Evolutionary conservation across 1,139 yeast genomes (phyloP).

Genomic region (Fermentozyma sake): DNA sequence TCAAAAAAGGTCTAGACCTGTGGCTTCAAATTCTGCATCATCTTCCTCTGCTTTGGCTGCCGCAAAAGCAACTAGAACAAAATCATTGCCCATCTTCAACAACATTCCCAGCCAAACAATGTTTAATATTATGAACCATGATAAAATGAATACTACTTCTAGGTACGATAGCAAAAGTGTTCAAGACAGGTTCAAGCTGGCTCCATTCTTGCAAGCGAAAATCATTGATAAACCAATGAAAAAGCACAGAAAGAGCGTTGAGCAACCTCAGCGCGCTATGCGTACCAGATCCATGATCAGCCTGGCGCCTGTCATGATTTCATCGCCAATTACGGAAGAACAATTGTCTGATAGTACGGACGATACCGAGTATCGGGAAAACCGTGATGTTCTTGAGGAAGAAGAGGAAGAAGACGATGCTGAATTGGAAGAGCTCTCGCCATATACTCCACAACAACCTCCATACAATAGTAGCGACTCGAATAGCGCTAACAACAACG

Average conservation of each 20-base stretch:
- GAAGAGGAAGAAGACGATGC: conserved; percentile 12
- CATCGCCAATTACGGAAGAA: conserved; percentile 42
- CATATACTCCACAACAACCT: conserved; percentile 41
- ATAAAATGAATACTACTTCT: conserved; percentile 35
- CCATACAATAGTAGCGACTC: no score
- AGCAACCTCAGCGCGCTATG: conserved; percentile 36
- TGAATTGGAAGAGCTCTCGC: conserved; percentile 25
- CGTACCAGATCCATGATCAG: conserved; percentile 40
- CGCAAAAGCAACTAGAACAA: conserved; percentile 60
- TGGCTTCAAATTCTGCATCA: conserved; percentile 1
- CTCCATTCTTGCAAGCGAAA: conserved; percentile 42
- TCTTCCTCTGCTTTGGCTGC: conserved; percentile 25
- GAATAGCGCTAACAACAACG: conserved; percentile 10
- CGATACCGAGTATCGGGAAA: conserved; percentile 31
- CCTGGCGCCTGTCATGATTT: conserved; percentile 26
- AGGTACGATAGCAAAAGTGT: conserved; percentile 40
- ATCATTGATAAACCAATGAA: conserved; percentile 33
- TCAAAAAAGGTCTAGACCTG: conserved; percentile 6
- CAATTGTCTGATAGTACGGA: conserved; percentile 28
- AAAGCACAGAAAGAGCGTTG: conserved; percentile 18
- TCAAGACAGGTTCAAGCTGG: conserved; percentile 46
- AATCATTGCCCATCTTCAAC: conserved; percentile 55
- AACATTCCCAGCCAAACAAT: conserved; percentile 39
- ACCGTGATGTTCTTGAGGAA: conserved; percentile 6
- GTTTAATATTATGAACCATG: conserved; percentile 41